These are phyloP conservation scores for Naganishia randhawae DNA, from an alignment of 768 basidiomycete species.

Conservation along the genomic window DNA sequence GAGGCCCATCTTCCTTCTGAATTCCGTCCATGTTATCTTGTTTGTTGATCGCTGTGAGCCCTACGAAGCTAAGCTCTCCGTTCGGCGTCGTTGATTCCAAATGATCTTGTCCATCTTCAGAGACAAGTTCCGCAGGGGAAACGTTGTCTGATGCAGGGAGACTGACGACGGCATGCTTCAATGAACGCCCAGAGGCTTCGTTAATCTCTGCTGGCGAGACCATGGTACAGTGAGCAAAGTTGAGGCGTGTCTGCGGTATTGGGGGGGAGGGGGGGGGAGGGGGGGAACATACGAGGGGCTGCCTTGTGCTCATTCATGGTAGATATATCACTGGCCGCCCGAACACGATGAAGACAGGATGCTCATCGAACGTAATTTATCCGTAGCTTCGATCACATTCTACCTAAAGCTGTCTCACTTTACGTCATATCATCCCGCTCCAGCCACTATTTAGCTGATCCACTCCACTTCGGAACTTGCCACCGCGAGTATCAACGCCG, in stretches of 20 bases:
- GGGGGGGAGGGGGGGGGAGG: too few species aligned
- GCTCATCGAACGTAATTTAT: too few species aligned
- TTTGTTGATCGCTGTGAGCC: neutral
- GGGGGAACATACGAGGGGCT: too few species aligned
- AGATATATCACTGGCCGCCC: too few species aligned
- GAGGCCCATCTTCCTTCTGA: neutral
- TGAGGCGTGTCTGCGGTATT: neutral
- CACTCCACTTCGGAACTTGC: too few species aligned
- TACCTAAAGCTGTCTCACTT: too few species aligned
- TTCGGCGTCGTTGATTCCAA: neutral
- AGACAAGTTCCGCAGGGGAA: neutral
- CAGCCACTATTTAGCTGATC: too few species aligned
- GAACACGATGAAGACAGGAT: too few species aligned
- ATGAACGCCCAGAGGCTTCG: neutral
- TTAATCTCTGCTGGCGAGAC: neutral
- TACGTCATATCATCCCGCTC: too few species aligned
- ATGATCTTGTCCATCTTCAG: neutral
- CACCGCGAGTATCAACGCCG: too few species aligned
- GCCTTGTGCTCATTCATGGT: too few species aligned
- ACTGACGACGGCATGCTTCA: neutral
- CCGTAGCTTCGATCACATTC: too few species aligned
- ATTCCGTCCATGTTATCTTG: neutral
- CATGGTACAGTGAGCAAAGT: neutral
- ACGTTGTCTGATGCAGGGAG: neutral
- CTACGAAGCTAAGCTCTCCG: neutral